phyloP scores from a whole-genome alignment of 768 basidiomycete species.

The Hygrocybe punicea region DNA sequence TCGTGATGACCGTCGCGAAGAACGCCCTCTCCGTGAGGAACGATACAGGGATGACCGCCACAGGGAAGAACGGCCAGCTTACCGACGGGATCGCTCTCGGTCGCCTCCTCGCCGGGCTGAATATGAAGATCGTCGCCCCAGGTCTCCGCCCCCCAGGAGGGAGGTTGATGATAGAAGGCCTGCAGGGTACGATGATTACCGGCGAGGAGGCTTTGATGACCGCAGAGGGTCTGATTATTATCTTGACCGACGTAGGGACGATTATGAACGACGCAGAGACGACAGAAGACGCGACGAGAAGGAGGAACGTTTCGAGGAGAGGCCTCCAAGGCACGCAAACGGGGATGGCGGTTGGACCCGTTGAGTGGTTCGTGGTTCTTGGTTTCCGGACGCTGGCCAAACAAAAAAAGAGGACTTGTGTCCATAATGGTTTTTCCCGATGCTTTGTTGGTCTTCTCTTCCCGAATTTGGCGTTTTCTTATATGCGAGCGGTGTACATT shows the following conservation, averaged over 20 bases:
- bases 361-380: slow-evolving; percentile 46
- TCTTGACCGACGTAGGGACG: slow-evolving; percentile 87
- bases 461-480: slow-evolving; percentile 50
- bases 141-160: slow-evolving; percentile 78
- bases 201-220: slow-evolving; percentile 81
- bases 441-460: slow-evolving; percentile 49
- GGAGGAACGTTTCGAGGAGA: slow-evolving; percentile 77
- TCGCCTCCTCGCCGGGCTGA: slow-evolving; percentile 75
- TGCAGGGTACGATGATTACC: slow-evolving; percentile 90
- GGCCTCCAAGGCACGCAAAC: slow-evolving; percentile 67
- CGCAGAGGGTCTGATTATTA: slow-evolving; percentile 80
- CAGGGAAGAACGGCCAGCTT: slow-evolving; percentile 44
- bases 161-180: slow-evolving; percentile 81
- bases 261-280: slow-evolving; percentile 64
- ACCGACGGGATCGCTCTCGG: slow-evolving; percentile 78
- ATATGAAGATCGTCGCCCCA: slow-evolving; percentile 70
- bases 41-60: slow-evolving; percentile 51
- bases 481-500: slow-evolving; percentile 56
- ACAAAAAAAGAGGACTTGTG: slow-evolving; percentile 36
- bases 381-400: slow-evolving; percentile 30
- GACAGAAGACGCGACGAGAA: slow-evolving; percentile 81
- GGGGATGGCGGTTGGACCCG: slow-evolving; percentile 77
- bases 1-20: slow-evolving; percentile 68
- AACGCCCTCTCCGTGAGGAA: slow-evolving; percentile 52
- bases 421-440: slow-evolving; percentile 41